Evolutionary conservation across 106 monocot species (phyloP).

Genomic region (Iris macrosiphon): DNA sequence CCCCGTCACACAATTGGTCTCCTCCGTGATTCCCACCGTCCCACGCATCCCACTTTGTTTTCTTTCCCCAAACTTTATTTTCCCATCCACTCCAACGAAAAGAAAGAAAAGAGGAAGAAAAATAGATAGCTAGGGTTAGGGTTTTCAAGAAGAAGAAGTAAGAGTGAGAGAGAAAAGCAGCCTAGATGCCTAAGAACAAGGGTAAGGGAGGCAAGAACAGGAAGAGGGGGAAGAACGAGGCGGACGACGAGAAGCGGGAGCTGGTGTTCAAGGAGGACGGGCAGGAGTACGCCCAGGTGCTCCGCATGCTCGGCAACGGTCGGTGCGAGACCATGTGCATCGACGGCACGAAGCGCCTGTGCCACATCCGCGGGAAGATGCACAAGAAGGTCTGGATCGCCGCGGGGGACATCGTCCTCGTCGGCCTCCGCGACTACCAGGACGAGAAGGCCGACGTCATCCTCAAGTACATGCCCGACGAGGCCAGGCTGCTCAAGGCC

Average conservation of each 20-base stretch:
- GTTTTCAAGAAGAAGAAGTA: too few relatives aligned
- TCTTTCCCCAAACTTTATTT: too few relatives aligned
- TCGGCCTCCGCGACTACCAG: conserved; percentile 27
- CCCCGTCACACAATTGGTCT: too few relatives aligned
- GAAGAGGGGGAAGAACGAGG: conserved; percentile 30
- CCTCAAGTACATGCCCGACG: conserved; percentile 27
- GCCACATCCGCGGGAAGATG: conserved; percentile 28
- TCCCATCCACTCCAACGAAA: too few relatives aligned
- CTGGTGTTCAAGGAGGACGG: conserved; percentile 30
- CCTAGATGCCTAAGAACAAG: conserved; percentile 31
- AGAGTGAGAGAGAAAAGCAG: too few relatives aligned
- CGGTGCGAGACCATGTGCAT: conserved; percentile 28
- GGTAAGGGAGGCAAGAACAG: conserved; percentile 30
- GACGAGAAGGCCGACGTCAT: conserved; percentile 28
- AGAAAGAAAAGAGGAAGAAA: too few relatives aligned
- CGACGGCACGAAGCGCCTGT: conserved; percentile 24
- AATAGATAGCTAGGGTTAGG: too few relatives aligned
- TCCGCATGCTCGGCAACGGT: conserved; percentile 26
- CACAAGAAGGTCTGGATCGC: conserved; percentile 31
- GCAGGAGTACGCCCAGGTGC: conserved; percentile 24
- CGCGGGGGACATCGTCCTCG: conserved; percentile 23
- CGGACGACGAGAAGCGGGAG: conserved; percentile 30
- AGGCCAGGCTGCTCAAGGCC: conserved; percentile 22
- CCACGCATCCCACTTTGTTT: too few relatives aligned
- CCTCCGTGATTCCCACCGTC: too few relatives aligned